Evolutionary conservation across 805 yeast genomes (phyloP), one percentile per base, ranked within the genome.

Genomic region (Barnettozyma populi): DNA sequence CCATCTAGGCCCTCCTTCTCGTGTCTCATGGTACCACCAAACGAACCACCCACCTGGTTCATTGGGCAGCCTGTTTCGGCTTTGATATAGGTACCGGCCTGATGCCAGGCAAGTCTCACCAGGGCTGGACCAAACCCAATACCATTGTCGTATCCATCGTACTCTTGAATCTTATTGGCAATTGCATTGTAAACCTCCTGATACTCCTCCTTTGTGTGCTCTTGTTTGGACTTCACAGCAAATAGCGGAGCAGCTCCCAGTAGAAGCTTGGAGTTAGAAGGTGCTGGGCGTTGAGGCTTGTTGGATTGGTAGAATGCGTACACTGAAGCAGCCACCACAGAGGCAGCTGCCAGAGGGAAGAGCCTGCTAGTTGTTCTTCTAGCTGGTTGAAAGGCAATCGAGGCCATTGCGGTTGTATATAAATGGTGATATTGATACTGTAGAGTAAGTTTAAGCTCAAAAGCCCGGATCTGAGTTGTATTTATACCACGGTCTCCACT

Each of bases 71-170:
- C 48, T 2, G 62, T 60, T 19, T 65, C 61, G 25, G 65, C 62
- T 54, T 69, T 70, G 57, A 86, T 88, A 65, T 73, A 89, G 18
- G 94, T 86, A n/a, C 95, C 96, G 48, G 87, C 77, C 32, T 84
- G 78, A 63, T 88, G 95, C 96, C 96, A 88, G 24, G 95, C 85
- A 47, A 86, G 73, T 57, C 96, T 79, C 21, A 88, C 79, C 36
- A 88, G 69, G 14, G 84, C 79, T 9, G 96, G 96, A 1, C 90
- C 94, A 52, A 80, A 74, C 4, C 82, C 84, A 23, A 82, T 79
- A 34, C 79, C 80, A 53, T 80, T 83, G 57, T 84, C 90, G 60
- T 77, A 82, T 43, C 71, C 76, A 46, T 72, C 75, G 18, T 73
- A 70, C 8, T 80, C 86, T 53, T 74, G 71, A 21, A 86, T 62